Percentiles rank a stretch among this genome's conserved stretches.
phyloP scores from a whole-genome alignment of 176 grass and related monocot species.

The Chloris gayana region DNA sequence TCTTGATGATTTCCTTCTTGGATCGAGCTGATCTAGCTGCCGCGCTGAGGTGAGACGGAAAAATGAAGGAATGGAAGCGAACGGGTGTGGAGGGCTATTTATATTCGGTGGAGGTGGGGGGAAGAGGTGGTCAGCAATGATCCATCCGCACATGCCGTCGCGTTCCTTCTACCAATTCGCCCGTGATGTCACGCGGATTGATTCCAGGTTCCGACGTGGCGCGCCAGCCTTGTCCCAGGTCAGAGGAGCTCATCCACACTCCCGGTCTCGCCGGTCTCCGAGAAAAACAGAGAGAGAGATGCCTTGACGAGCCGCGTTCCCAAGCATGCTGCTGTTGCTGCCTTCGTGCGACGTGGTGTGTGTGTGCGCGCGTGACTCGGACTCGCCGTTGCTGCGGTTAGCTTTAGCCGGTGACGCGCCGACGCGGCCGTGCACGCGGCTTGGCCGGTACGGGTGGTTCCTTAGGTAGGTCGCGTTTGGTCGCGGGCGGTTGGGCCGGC shows the following conservation, averaged over 20 bases:
- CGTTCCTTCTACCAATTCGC: neutral
- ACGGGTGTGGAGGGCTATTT: neutral
- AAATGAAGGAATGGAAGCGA: conserved; percentile 12
- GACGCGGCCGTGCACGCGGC: neutral
- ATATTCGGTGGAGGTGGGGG: conserved; percentile 10
- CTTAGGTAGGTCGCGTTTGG: neutral
- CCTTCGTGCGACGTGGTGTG: no score
- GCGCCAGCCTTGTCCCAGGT: conserved; percentile 26
- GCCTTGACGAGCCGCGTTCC: neutral
- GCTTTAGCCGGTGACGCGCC: neutral
- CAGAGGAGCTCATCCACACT: conserved; percentile 30
- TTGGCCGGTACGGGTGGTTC: neutral
- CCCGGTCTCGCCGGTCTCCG: neutral
- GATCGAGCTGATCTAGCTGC: neutral
- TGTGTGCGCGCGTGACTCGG: no score
- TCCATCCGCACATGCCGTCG: conserved; percentile 11
- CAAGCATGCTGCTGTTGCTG: neutral
- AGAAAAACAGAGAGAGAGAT: neutral
- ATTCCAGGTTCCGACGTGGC: conserved; percentile 41
- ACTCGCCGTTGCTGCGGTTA: neutral
- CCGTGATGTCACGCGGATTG: conserved; percentile 21
- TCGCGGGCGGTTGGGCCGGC: conserved; percentile 31
- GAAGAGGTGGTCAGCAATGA: conserved; percentile 7
- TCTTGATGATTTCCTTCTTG: neutral
- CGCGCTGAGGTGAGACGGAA: neutral